Percentiles rank a stretch among this genome's conserved stretches.
phyloP scores from a whole-genome alignment of 2,329 filamentous ascomycete species.

The Scortechinia acanthostroma region DNA sequence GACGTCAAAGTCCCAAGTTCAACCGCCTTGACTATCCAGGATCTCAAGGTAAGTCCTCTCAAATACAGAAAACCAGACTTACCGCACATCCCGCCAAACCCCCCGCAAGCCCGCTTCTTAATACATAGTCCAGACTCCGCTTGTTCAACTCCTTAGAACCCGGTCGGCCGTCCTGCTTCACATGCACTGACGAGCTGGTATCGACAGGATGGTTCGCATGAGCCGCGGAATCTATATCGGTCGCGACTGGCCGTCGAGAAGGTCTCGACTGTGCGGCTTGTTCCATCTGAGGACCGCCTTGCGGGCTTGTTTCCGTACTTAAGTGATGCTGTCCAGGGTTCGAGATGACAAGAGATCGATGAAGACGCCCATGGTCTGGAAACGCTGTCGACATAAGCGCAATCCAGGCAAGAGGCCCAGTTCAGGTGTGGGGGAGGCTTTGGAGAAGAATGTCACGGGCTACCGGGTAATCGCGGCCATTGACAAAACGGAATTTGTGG shows the following conservation, averaged over 20 bases:
- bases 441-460: not conserved
- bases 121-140: slow-evolving; percentile 74
- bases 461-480: no score
- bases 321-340: not conserved
- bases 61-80: slow-evolving; percentile 25
- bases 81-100: slow-evolving; percentile 88
- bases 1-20: no score
- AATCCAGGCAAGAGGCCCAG: not conserved
- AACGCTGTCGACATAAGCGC: not conserved
- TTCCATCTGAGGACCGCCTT: not conserved
- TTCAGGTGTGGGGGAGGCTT: not conserved
- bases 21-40: no score
- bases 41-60: no score
- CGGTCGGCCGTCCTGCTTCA: not conserved
- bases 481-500: not conserved
- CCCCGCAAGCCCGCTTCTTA: slow-evolving; percentile 78
- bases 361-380: not conserved
- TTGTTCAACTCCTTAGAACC: not conserved
- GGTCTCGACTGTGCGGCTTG: not conserved
- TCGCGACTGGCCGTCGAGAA: not conserved
- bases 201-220: not conserved
- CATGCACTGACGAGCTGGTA: not conserved
- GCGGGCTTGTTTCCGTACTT: not conserved
- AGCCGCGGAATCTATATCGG: not conserved
- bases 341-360: slow-evolving; percentile 1